Evolutionary conservation across 1,284 basidiomycete genomes (phyloP), one percentile per base, ranked within the genome.

Genomic region (Puccinia triticina): DNA sequence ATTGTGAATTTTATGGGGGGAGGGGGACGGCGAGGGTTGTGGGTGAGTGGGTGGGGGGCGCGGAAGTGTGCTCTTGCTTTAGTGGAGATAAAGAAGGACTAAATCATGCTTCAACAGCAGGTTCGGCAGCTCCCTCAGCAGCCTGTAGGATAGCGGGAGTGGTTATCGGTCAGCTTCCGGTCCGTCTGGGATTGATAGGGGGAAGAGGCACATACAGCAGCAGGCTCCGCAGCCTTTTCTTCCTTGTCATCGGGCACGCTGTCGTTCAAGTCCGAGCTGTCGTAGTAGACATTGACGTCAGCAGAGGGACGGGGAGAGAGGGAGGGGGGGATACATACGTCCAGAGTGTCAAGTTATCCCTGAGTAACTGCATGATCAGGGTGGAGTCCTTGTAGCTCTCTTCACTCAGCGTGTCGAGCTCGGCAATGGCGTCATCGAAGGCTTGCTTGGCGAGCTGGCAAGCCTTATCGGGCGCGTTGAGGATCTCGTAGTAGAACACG

Each of bases 401-500:
- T 84, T 89, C 88, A 50, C 86, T 87, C 53, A 89, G 87, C 23
- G 88, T 89, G 87, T 89, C 88, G 84, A 89, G 86, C 86, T 89
- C 88, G 77, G 88, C 88, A 83, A 89, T 89, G 57, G 88, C 88
- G 84, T 89, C 88, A 85, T 89, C 88, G 84, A 89, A 89, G 16
- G 88, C 88, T 85, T 88, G 88, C 86, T 88, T 88, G 84, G 88
- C 88, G 83, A 88, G 87, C 84, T 87, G 87, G 85, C 87, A 87
- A 66, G 88, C 88, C 84, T 87, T 87, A 86, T 89, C 88, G 84
- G 88, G 88, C 83, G 86, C 86, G 86, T 88, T 88, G 83, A 88
- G 87, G 84, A 88, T 88, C 85, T 89, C 88, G 86, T 89, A 89
- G 87, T 89, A 89, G 87, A 89, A 89, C 73, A 89, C 88, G 72